Conservation (phyloP, 2,329 filamentous ascomycete genomes). For the Colletotrichum eremochloae region DNA sequence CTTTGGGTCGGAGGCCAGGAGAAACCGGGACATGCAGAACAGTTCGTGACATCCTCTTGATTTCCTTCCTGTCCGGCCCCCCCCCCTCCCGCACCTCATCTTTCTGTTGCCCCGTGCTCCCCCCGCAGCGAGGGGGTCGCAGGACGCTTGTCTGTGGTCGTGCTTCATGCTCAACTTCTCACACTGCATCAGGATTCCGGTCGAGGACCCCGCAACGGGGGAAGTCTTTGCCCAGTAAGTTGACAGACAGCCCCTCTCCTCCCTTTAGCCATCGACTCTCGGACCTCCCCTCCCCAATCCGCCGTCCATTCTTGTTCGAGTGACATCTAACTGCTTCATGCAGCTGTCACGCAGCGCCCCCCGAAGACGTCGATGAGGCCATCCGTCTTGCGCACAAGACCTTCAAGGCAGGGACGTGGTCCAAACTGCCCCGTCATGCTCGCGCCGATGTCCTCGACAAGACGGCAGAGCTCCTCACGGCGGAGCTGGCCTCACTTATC, state of each 20-base stretch:
- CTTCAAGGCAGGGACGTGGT: slow-evolving; percentile 69
- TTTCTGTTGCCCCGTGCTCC: background rate
- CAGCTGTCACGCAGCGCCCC: slow-evolving; percentile 63
- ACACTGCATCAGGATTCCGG: slow-evolving; percentile 57
- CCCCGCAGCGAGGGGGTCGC: slow-evolving; percentile 17
- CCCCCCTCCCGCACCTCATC: slow-evolving; percentile 11
- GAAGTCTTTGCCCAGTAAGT: slow-evolving; percentile 65
- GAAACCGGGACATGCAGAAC: slow-evolving; percentile 56
- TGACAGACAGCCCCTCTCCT: background rate
- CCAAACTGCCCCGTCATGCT: slow-evolving; percentile 65
- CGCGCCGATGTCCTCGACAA: slow-evolving; percentile 74
- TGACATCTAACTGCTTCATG: slow-evolving; percentile 13
- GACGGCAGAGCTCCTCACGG: slow-evolving; percentile 67
- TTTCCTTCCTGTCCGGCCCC: background rate
- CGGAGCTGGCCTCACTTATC: slow-evolving; percentile 68
- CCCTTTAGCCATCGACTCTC: background rate
- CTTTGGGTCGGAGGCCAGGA: slow-evolving; percentile 48
- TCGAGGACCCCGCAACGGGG: slow-evolving; percentile 67
- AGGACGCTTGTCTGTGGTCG: slow-evolving; percentile 39
- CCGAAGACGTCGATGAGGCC: slow-evolving; percentile 57
- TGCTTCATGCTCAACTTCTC: slow-evolving; percentile 29
- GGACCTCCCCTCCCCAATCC: background rate
- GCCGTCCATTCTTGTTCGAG: slow-evolving; percentile 6
- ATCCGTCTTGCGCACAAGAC: slow-evolving; percentile 57
- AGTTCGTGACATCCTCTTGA: slow-evolving; percentile 54